Conservation (phyloP, 805 yeast genomes). For the Brettanomyces custersianus region DNA sequence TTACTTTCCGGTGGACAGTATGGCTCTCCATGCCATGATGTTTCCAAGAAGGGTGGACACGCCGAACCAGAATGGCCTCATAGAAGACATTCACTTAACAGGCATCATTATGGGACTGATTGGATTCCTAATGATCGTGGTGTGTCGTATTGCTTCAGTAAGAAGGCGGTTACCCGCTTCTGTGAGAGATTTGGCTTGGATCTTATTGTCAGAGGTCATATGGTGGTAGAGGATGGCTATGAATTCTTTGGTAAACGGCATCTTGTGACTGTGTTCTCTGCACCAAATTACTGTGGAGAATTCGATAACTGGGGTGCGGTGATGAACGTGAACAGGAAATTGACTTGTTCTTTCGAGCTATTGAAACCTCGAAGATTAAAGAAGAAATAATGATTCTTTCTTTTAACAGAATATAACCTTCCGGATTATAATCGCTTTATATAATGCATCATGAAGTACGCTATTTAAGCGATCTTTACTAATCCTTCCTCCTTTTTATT, state of each 20-base stretch:
- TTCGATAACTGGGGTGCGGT: conserved; percentile 76
- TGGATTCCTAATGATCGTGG: conserved; percentile 85
- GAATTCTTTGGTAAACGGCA: conserved; percentile 70
- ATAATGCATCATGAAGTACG: background rate
- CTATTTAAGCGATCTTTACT: conserved; percentile 1
- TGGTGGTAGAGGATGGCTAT: conserved; percentile 87
- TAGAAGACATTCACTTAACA: conserved; percentile 6
- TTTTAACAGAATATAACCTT: no score
- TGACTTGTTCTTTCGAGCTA: conserved; percentile 65
- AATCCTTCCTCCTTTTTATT: background rate
- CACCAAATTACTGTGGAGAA: conserved; percentile 81
- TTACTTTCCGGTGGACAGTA: conserved; percentile 13
- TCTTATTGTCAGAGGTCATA: conserved; percentile 73
- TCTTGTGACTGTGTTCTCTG: conserved; percentile 71
- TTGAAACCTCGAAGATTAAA: conserved; percentile 38
- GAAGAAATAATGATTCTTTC: conserved; percentile 1
- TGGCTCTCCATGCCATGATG: conserved; percentile 4
- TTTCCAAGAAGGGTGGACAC: background rate
- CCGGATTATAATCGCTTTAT: conserved; percentile 2
- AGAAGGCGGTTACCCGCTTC: conserved; percentile 63
- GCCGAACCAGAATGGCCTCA: background rate
- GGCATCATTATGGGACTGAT: conserved; percentile 22
- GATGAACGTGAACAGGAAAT: conserved; percentile 59
- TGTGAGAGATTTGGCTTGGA: conserved; percentile 62
- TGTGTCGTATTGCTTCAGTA: conserved; percentile 70